Evolutionary conservation across 2,329 filamentous ascomycete genomes (phyloP).

Genomic region (Periglandula ipomoeae): DNA sequence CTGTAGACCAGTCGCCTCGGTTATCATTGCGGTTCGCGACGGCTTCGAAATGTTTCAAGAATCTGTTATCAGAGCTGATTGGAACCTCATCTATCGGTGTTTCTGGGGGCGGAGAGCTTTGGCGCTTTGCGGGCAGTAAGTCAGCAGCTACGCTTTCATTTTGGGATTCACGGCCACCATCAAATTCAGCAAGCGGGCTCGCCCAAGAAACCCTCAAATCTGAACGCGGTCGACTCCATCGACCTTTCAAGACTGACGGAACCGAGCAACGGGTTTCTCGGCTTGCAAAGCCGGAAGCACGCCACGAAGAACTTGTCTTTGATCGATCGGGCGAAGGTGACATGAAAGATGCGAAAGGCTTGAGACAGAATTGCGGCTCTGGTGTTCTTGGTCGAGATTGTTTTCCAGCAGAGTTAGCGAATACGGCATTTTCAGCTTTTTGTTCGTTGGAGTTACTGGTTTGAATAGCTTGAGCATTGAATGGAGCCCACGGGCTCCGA

Average conservation of each 20-base stretch:
- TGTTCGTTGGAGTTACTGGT: background rate
- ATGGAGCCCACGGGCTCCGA: conserved; percentile 16
- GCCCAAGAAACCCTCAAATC: conserved; percentile 6
- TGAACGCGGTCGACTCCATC: conserved; percentile 4
- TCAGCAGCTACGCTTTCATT: background rate
- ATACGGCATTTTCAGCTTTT: background rate
- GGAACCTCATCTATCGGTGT: conserved; percentile 23
- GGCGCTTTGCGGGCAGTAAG: conserved; percentile 13
- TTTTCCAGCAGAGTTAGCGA: background rate
- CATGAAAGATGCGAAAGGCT: conserved; percentile 44
- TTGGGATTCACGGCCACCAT: background rate
- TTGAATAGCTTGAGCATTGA: background rate
- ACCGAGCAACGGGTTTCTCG: conserved; percentile 7
- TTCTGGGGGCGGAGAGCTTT: conserved; percentile 36
- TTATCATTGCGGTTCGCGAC: conserved; percentile 27
- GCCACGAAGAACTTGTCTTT: background rate
- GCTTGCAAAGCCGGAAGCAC: background rate
- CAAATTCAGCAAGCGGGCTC: background rate
- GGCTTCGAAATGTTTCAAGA: conserved; percentile 38
- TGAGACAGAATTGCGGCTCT: conserved; percentile 39
- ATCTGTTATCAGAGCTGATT: conserved; percentile 26
- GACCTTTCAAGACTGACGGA: conserved; percentile 25
- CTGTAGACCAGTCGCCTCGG: conserved; percentile 23
- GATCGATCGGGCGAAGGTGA: conserved; percentile 36
- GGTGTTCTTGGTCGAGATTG: conserved; percentile 27